Base-by-base conservation (phyloP, 2,329 filamentous ascomycete species). In the Madurella mycetomatis region DNA sequence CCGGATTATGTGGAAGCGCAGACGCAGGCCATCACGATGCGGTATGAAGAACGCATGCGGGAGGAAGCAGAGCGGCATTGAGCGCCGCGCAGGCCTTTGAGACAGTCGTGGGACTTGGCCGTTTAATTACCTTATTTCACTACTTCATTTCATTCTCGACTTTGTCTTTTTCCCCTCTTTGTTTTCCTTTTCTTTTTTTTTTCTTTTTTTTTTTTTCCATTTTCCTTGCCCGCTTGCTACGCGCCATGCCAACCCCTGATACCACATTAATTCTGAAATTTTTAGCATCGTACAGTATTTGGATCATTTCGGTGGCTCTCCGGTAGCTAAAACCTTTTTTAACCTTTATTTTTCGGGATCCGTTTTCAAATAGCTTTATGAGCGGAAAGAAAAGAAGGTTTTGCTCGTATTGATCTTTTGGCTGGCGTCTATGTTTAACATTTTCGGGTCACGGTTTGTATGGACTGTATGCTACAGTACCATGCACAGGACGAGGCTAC, bases 1-100 rank as follows among this genome's bases (percentile, higher is more conserved):
- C 92, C 92, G 47, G 88, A 85, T 37, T 97, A 97, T 67, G 91
- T 96, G 45, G 58, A 96, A 70, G 88, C 89, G 30, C 92, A 96
- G 70, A 84, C 80, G n/a, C 82, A 85, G 63, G 81, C 82, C 30
- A 69, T 86, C 30, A 77, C 73, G 57, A 81, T 76, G 66, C 75
- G 73, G 48, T 72, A 85, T 18, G 83, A 90, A 67, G 83, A 89
- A 62, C 88, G 87, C 56, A 78, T 92, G 60, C 85, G 86, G 44
- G 81, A 87, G 57, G 88, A 88, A 62, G 77, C 89, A 42, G 88
- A 92, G 66, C 77, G 80, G 58, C 77, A 80, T 61, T 55, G 48
- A 55, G 30, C 41, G 32, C 17, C 19, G 18, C 15, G 39, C 32
- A 31, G 37, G 9, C n/a, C 32, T 41, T 41, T 49, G 44, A 39